phyloP scores from a whole-genome alignment of 495 filamentous ascomycete genomes.

The Penicillium bialowiezense region DNA sequence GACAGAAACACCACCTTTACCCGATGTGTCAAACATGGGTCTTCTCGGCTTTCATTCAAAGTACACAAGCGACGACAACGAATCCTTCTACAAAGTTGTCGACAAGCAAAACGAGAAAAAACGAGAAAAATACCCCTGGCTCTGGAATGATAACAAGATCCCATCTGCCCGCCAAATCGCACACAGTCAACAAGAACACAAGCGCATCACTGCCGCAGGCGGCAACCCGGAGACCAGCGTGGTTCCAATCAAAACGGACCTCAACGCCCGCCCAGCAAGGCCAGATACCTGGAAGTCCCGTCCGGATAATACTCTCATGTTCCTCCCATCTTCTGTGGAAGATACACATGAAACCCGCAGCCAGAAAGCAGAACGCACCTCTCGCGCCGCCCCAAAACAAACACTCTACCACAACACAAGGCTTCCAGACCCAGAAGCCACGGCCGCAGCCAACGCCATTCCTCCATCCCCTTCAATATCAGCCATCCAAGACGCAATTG shows the following conservation, averaged over 20 bases:
- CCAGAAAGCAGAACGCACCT: slow-evolving; percentile 65
- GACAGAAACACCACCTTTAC: slow-evolving; percentile 31
- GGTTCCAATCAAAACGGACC: slow-evolving; percentile 52
- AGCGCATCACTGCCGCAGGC: slow-evolving; percentile 52
- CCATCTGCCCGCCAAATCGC: slow-evolving; percentile 83
- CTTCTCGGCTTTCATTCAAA: slow-evolving; percentile 83
- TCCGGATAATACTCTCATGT: slow-evolving; percentile 87
- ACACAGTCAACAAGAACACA: slow-evolving; percentile 65
- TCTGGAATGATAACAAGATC: slow-evolving; percentile 86
- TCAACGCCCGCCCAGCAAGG: slow-evolving; percentile 70
- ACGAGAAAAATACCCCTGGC: slow-evolving; percentile 79
- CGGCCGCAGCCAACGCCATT: slow-evolving; percentile 35
- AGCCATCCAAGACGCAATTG: slow-evolving; percentile 81
- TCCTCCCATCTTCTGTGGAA: slow-evolving; percentile 66
- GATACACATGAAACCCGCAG: slow-evolving; percentile 62
- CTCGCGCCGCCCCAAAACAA: slow-evolving; percentile 70
- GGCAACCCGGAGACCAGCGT: slow-evolving; percentile 43
- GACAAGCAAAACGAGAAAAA: slow-evolving; percentile 87
- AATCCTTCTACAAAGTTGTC: slow-evolving; percentile 86
- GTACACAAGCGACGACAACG: slow-evolving; percentile 97
- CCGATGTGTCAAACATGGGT: slow-evolving; percentile 75
- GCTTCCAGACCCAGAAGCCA: slow-evolving; percentile 38
- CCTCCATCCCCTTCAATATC: slow-evolving; percentile 81
- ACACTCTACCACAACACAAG: slow-evolving; percentile 84
- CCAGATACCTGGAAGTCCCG: slow-evolving; percentile 72